Evolutionary conservation across 148 eudicot genomes (phyloP).

Genomic region (Fagopyrum homotropicum): DNA sequence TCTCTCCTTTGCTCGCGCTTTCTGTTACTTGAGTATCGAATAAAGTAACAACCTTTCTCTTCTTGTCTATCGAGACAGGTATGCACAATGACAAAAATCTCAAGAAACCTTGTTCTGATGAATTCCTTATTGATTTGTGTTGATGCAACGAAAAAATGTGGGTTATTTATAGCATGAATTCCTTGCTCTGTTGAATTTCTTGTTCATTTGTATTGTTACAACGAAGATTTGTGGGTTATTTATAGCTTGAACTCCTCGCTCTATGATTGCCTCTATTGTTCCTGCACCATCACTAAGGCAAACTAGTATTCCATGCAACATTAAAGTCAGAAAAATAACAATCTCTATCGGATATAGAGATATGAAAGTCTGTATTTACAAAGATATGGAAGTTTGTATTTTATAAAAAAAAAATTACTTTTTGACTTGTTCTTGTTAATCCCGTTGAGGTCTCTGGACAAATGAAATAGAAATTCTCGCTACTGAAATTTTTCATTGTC

Average conservation of each 20-base stretch:
- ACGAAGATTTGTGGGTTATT: too few relatives aligned
- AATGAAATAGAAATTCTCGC: slow-evolving; percentile 66
- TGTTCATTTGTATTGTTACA: too few relatives aligned
- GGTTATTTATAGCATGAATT: too few relatives aligned
- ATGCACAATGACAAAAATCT: too few relatives aligned
- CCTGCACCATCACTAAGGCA: slow-evolving; percentile 72
- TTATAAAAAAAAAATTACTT: slow-evolving; percentile 19
- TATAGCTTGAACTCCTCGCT: background rate
- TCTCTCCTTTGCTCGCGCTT: too few relatives aligned
- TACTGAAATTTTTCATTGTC: slow-evolving; percentile 52
- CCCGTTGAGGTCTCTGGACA: slow-evolving; percentile 39
- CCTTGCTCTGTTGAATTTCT: too few relatives aligned
- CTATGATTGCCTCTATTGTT: slow-evolving; percentile 48
- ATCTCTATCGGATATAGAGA: background rate
- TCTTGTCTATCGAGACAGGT: too few relatives aligned
- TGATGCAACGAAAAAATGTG: too few relatives aligned
- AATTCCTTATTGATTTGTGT: too few relatives aligned
- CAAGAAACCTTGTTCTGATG: too few relatives aligned
- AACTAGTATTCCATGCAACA: slow-evolving; percentile 48
- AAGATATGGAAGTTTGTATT: background rate
- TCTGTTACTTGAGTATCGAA: too few relatives aligned
- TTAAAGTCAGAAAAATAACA: slow-evolving; percentile 7
- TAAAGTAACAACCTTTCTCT: too few relatives aligned
- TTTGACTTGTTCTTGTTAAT: slow-evolving; percentile 24
- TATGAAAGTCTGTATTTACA: background rate